Conservation (phyloP, 805 yeast genomes). For the Monosporozyma solicola region DNA sequence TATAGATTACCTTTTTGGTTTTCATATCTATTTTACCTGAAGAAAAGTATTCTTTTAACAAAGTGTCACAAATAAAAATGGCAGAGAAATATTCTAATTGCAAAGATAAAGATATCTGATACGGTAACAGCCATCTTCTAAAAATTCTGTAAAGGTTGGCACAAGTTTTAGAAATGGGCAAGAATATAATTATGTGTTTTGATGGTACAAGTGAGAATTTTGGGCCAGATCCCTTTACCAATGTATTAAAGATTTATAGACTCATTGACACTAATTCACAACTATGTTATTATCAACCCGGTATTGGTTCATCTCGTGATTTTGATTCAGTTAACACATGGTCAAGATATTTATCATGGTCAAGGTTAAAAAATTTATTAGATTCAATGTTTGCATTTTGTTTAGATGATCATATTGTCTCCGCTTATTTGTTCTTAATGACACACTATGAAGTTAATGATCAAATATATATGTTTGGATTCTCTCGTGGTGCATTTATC, state of each 20-base stretch:
- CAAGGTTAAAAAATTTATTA: conserved; percentile 17
- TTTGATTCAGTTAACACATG: conserved; percentile 28
- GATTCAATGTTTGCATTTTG: conserved; percentile 47
- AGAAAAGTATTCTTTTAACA: neutral
- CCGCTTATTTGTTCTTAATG: conserved; percentile 48
- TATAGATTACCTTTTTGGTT: neutral
- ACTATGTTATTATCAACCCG: conserved; percentile 59
- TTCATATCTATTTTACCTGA: too few species aligned
- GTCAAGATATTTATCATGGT: conserved; percentile 12
- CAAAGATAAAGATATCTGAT: neutral
- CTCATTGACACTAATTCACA: conserved; percentile 43
- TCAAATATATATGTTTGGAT: conserved; percentile 48
- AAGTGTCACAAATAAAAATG: neutral
- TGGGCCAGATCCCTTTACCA: conserved; percentile 47
- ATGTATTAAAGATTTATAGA: conserved; percentile 44
- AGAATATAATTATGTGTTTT: conserved; percentile 47
- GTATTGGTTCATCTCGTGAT: conserved; percentile 47
- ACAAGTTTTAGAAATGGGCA: conserved; percentile 9
- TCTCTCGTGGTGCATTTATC: conserved; percentile 55
- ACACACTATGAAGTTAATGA: conserved; percentile 42
- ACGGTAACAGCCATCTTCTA: too few species aligned
- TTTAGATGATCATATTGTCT: conserved; percentile 46
- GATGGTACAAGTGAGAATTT: conserved; percentile 58
- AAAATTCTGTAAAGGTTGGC: too few species aligned
- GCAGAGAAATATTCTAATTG: neutral